These are phyloP conservation scores for Dichotomopilus funicola DNA, from an alignment of 2,329 filamentous ascomycete species.

Conservation along the genomic window DNA sequence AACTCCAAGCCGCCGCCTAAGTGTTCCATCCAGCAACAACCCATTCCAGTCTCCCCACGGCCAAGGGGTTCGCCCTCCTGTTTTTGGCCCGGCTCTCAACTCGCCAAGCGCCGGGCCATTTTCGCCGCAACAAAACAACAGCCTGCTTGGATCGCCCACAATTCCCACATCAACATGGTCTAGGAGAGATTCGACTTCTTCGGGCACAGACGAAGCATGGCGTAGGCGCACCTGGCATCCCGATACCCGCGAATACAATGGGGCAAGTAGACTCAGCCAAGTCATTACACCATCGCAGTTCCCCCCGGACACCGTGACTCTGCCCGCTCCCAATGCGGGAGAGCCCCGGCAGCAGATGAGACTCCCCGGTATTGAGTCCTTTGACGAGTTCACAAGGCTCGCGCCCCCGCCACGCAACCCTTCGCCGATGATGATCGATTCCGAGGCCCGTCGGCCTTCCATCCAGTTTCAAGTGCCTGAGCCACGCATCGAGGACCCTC, in stretches of 20 bases:
- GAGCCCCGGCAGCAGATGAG: constrained; percentile 53
- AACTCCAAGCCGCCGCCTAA: constrained; percentile 67
- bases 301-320: constrained; percentile 48
- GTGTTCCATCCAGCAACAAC: constrained; percentile 69
- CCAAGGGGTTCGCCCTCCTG: constrained; percentile 49
- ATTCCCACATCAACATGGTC: constrained; percentile 53
- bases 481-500: constrained; percentile 39
- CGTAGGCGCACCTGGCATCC: constrained; percentile 88
- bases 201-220: constrained; percentile 65
- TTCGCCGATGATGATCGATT: constrained; percentile 74
- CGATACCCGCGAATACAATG: constrained; percentile 57
- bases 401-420: constrained; percentile 58
- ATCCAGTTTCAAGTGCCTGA: constrained; percentile 28
- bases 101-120: constrained; percentile 50
- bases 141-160: constrained; percentile 59
- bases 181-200: constrained; percentile 58
- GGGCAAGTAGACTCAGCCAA: constrained; percentile 62
- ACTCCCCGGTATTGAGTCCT: constrained; percentile 86
- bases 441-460: constrained; percentile 35
- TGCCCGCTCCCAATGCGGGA: constrained; percentile 38
- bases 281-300: constrained; percentile 62
- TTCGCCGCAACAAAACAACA: constrained; percentile 46
- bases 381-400: constrained; percentile 63
- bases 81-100: constrained; percentile 48
- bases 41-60: constrained; percentile 65